Evolutionary conservation across 352 stramenopile genomes (phyloP), one percentile per base, ranked within the genome.

Genomic region (Globisporangium okanoganense): DNA sequence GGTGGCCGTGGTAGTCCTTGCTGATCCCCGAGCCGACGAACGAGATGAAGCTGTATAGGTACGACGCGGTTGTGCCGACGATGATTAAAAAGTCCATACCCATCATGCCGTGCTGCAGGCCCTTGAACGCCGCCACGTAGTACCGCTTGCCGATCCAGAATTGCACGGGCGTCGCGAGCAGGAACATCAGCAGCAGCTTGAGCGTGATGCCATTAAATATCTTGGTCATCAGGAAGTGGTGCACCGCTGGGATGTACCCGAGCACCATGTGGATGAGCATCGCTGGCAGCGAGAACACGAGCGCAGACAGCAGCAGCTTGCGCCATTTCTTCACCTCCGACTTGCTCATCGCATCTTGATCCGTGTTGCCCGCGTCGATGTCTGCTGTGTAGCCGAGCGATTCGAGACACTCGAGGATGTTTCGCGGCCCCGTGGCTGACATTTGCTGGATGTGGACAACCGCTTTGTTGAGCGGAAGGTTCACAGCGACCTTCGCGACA

Each of bases 81-180:
- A 93, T 85, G 31, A 96, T 86, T 31, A 96, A 61, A 56, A 95
- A 95, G 56, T 93, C 85, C 87, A 95, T 96, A n/a, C 87, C 87
- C 75, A 94, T 91, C 55, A 90, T 87, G 1, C 87, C 81, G 53
- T 95, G 87, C 65, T 90, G 76, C 13, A 95, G 38, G 12, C 86
- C 85, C 54, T 93, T 92, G 67, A 76, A 94, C 4, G 87, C 85
- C 0, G 80, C 87, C 47, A 91, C 71, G 65, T 96, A 94, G 65
- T 91, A 96, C 3, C 87, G 76, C 35, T 70, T 58, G 6, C 88
- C 88, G 1, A 94, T 80, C 27, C 78, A 75, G 66, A 96, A 96
- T 54, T 96, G 88, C 6, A 96, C 80, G 2, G 88, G 86, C 12
- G 88, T 95, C 10, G 83, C 71, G 24, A 96, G 54, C 47, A 94